Percentiles rank a stretch among this genome's conserved stretches.
Conservation (phyloP, 495 filamentous ascomycete species). For the Penicillium desertorum region DNA sequence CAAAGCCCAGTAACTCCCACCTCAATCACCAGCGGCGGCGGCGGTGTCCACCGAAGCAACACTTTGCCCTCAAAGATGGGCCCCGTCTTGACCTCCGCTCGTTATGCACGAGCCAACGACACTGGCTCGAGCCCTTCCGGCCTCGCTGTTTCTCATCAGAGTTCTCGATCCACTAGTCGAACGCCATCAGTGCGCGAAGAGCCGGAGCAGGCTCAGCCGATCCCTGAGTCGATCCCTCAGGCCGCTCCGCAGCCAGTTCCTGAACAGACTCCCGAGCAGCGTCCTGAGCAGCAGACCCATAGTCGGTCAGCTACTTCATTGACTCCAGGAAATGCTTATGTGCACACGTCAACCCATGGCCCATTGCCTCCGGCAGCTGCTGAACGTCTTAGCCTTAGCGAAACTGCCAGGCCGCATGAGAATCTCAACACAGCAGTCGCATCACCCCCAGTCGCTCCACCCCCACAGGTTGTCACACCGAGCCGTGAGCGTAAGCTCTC, state of each 20-base stretch:
- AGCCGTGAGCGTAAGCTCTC: conserved; percentile 66
- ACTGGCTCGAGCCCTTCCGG: conserved; percentile 29
- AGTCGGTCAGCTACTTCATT: conserved; percentile 7
- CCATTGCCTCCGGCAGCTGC: conserved; percentile 29
- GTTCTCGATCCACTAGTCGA: conserved; percentile 38
- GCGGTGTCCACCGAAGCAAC: conserved; percentile 81
- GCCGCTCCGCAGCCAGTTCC: background rate
- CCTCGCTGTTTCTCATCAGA: conserved; percentile 35
- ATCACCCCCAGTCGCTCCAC: conserved; percentile 32
- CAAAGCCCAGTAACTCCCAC: conserved; percentile 72
- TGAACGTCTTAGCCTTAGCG: conserved; percentile 24
- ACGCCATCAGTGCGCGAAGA: conserved; percentile 36
- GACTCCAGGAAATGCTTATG: conserved; percentile 23
- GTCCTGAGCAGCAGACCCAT: background rate
- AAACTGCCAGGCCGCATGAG: conserved; percentile 46
- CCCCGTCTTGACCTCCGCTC: conserved; percentile 61
- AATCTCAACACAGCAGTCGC: conserved; percentile 35
- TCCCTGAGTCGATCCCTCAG: background rate
- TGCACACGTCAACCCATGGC: conserved; percentile 42
- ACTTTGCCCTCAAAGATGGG: conserved; percentile 94
- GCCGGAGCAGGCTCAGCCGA: conserved; percentile 11
- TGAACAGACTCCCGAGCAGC: background rate
- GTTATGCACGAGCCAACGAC: conserved; percentile 49
- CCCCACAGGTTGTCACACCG: conserved; percentile 58
- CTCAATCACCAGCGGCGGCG: conserved; percentile 49